phyloP scores from a whole-genome alignment of 1,284 basidiomycete species.

The Cryptococcus sp. region DNA sequence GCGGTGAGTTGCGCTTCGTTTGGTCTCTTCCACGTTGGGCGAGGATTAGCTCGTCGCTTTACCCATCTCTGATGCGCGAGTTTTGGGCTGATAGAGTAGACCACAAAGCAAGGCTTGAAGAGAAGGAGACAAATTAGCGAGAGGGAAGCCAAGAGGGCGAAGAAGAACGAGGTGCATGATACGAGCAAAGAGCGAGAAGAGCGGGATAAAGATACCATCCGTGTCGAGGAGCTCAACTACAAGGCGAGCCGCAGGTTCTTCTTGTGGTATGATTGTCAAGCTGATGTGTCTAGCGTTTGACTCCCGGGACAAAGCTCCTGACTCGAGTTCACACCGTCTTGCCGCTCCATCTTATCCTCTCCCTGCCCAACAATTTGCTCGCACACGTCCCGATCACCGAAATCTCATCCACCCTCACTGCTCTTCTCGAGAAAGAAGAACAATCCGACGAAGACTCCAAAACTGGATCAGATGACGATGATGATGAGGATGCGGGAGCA shows the following conservation, averaged over 20 bases:
- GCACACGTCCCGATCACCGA: conserved; percentile 94
- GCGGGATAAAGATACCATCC: conserved; percentile 43
- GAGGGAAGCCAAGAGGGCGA: conserved; percentile 42
- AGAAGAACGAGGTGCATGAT: conserved; percentile 52
- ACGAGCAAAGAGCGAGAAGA: conserved; percentile 42
- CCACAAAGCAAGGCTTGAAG: conserved; percentile 38
- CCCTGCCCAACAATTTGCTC: conserved; percentile 89
- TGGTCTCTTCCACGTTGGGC: too few relatives aligned
- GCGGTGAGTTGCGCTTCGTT: too few relatives aligned
- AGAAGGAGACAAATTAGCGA: conserved; percentile 29
- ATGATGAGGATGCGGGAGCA: conserved; percentile 50
- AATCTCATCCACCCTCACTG: conserved; percentile 78
- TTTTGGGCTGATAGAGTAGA: too few relatives aligned
- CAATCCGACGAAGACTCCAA: conserved; percentile 25
- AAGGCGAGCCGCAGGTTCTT: conserved; percentile 2
- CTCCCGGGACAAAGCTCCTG: conserved; percentile 78
- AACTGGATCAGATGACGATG: conserved; percentile 52
- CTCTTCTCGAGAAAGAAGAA: conserved; percentile 50
- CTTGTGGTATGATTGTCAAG: conserved; percentile 59
- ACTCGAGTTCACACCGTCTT: conserved; percentile 81
- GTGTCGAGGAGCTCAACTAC: conserved; percentile 17
- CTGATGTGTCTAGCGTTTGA: conserved; percentile 86
- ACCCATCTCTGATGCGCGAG: too few relatives aligned
- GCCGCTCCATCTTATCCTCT: conserved; percentile 84
- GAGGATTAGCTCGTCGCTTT: too few relatives aligned